A percentile compares a stretch with the other conserved stretches of the same genome.
These are phyloP conservation scores for Blastocystis sp. DNA, from an alignment of 352 stramenopile species.

Conservation along the genomic window DNA sequence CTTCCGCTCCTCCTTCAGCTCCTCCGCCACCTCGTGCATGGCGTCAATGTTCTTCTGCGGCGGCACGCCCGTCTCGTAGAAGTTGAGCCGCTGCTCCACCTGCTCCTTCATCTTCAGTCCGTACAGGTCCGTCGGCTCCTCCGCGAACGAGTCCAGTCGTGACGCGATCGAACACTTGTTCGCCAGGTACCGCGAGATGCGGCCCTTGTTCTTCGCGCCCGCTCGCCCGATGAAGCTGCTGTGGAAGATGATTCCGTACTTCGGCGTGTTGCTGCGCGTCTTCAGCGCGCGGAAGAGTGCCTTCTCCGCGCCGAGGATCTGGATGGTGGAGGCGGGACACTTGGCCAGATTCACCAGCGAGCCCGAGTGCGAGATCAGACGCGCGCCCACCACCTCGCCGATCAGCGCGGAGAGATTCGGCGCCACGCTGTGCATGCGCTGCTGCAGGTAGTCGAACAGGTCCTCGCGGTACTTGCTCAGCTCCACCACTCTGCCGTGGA, in stretches of 20 bases:
- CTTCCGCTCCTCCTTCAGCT: slow-evolving; percentile 61
- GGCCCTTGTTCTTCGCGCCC: slow-evolving; percentile 97
- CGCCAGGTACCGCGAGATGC: slow-evolving; percentile 95
- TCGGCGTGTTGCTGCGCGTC: slow-evolving; percentile 98
- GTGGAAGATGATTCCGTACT: slow-evolving; percentile 99
- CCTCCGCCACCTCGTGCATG: slow-evolving; percentile 84
- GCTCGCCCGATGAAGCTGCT: slow-evolving; percentile 97
- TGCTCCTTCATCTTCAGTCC: slow-evolving; percentile 95
- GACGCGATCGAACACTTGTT: slow-evolving; percentile 99
- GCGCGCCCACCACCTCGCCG: slow-evolving; percentile 90
- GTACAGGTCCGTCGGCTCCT: slow-evolving; percentile 85
- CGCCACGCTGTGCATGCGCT: slow-evolving; percentile 93
- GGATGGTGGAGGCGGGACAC: slow-evolving; percentile 94
- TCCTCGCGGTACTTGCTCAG: slow-evolving; percentile 92
- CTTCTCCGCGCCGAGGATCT: slow-evolving; percentile 99
- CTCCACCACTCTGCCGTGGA: slow-evolving; percentile 79
- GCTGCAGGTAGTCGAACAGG: slow-evolving; percentile 81
- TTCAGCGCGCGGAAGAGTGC: slow-evolving; percentile 98
- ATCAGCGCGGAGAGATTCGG: slow-evolving; percentile 96
- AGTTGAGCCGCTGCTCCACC: slow-evolving; percentile 94
- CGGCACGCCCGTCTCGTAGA: slow-evolving; percentile 93
- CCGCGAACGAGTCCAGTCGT: slow-evolving; percentile 94
- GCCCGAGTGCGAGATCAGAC: slow-evolving; percentile 97
- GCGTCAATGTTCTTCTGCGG: slow-evolving; percentile 96
- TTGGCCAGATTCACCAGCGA: slow-evolving; percentile 97